A percentile compares a stretch with the other conserved stretches of the same genome.
phyloP scores from a whole-genome alignment of 2,329 filamentous ascomycete genomes.

The Aspergillus calidoustus region DNA sequence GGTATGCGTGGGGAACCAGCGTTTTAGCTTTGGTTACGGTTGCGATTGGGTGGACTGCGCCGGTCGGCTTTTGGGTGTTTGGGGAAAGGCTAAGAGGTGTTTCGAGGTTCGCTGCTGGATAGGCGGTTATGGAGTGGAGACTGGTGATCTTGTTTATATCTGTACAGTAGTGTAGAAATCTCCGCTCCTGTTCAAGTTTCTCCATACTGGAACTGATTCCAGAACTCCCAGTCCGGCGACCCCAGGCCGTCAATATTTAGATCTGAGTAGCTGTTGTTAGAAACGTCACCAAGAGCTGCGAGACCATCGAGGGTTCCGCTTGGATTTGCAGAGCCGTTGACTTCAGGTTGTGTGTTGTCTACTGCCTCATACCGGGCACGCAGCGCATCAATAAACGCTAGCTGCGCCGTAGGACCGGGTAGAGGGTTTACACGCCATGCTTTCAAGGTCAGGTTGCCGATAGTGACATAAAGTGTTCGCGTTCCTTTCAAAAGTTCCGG shows the following conservation, averaged over 20 bases:
- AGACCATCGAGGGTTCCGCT: neutral
- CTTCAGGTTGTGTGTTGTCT: neutral
- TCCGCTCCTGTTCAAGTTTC: no score
- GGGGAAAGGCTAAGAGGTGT: slow-evolving; percentile 47
- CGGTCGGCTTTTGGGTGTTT: slow-evolving; percentile 53
- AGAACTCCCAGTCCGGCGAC: no score
- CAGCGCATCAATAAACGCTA: neutral
- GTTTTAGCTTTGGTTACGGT: slow-evolving; percentile 40
- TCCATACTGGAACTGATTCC: no score
- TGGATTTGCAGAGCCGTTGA: neutral
- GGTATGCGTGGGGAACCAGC: slow-evolving; percentile 40
- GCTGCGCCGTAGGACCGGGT: neutral
- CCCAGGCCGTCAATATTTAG: no score
- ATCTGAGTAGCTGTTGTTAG: no score
- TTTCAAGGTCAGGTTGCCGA: neutral
- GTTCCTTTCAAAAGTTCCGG: slow-evolving; percentile 41
- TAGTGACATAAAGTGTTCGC: slow-evolving; percentile 2
- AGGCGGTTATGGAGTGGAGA: neutral
- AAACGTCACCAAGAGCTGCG: neutral
- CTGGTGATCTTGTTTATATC: neutral
- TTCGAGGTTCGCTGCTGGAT: slow-evolving; percentile 42
- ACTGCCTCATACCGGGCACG: neutral
- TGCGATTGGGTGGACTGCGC: slow-evolving; percentile 45
- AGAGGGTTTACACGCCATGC: neutral
- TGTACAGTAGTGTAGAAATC: neutral